phyloP scores from a whole-genome alignment of 371 early-diverging fungal genomes.

The Umbelopsis sp. region DNA sequence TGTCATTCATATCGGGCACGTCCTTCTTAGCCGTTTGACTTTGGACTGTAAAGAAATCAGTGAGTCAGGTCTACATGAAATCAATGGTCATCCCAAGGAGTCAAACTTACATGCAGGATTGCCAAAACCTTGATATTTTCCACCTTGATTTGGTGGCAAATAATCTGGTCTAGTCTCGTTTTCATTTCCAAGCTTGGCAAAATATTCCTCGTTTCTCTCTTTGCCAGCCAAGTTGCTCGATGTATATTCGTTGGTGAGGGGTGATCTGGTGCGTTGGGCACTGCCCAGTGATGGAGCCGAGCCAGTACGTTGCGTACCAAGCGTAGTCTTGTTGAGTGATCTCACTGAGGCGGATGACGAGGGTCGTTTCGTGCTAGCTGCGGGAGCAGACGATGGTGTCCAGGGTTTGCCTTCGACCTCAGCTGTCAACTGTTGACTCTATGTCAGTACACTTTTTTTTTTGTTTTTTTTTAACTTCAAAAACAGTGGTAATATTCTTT shows the following conservation, averaged over 20 bases:
- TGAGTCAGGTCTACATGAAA: too few species aligned
- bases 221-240: constrained; percentile 30
- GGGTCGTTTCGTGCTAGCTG: constrained; percentile 28
- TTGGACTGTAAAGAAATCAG: constrained; percentile 33
- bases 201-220: constrained; percentile 73
- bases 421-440: constrained; percentile 57
- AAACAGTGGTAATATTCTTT: neutral
- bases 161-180: constrained; percentile 69
- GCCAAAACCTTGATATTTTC: constrained; percentile 91
- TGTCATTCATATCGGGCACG: constrained; percentile 62
- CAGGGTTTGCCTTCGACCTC: constrained; percentile 78
- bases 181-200: constrained; percentile 60
- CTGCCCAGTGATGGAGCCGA: constrained; percentile 24
- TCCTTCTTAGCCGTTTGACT: constrained; percentile 30
- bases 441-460: neutral
- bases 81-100: too few species aligned
- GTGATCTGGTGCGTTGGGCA: constrained; percentile 23
- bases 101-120: constrained; percentile 58
- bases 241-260: constrained; percentile 20
- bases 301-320: constrained; percentile 26
- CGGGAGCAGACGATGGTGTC: constrained; percentile 51
- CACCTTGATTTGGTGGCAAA: constrained; percentile 92
- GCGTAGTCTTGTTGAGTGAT: constrained; percentile 31
- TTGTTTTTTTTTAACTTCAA: too few species aligned
- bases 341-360: constrained; percentile 32